These are phyloP conservation scores for Mycena alexandri DNA, from an alignment of 768 basidiomycete genomes.

Conservation along the genomic window DNA sequence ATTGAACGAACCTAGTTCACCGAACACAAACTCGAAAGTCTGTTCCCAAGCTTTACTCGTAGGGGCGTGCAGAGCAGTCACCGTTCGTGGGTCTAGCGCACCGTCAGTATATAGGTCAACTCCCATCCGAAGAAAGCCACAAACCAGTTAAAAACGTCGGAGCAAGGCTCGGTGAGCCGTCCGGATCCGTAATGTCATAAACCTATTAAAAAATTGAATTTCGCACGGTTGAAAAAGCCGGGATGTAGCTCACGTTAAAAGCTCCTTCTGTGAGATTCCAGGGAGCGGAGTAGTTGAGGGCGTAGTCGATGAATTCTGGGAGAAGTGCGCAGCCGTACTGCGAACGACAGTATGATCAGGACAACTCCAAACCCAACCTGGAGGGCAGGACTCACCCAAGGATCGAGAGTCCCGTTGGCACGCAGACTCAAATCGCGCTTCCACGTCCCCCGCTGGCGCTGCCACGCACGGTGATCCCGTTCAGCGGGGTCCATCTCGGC, in stretches of 20 bases:
- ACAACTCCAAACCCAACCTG: background rate
- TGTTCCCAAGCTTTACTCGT: conserved; percentile 64
- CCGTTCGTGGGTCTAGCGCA: conserved; percentile 62
- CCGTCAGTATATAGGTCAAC: conserved; percentile 1
- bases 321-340: conserved; percentile 76
- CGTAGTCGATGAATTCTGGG: conserved; percentile 78
- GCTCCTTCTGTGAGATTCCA: conserved; percentile 52
- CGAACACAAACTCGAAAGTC: conserved; percentile 54
- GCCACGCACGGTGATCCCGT: conserved; percentile 44
- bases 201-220: conserved; percentile 47
- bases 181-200: conserved; percentile 69
- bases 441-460: conserved; percentile 46
- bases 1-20: conserved; percentile 43
- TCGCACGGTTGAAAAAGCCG: background rate
- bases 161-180: conserved; percentile 57
- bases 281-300: conserved; percentile 78
- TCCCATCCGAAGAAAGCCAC: conserved; percentile 22
- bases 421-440: conserved; percentile 64
- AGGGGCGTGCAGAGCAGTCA: conserved; percentile 77
- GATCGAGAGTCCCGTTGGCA: conserved; percentile 67
- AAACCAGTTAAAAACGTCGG: conserved; percentile 73
- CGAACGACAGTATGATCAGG: background rate
- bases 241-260: conserved; percentile 49
- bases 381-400: conserved; percentile 55
- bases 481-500: conserved; percentile 41